Evolutionary conservation across 768 basidiomycete species (phyloP), one percentile per base, ranked within the genome.

Genomic region (Boletellus emodensis): DNA sequence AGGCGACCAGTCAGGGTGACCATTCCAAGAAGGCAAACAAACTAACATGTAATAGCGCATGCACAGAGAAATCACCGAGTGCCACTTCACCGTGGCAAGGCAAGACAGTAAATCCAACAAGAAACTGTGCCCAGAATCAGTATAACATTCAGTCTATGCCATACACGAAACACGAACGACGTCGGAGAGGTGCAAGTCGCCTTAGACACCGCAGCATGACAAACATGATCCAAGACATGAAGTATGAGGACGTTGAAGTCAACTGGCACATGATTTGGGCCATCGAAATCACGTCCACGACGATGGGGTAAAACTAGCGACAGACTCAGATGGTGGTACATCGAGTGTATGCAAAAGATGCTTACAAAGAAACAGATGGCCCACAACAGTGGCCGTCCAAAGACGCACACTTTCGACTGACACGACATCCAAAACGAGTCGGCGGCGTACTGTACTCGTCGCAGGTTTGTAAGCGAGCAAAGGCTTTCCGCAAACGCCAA

Each of bases 301-400:
- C 36, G 20, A 63, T 38, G 1, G 62, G 62, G 20, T 40, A 40
- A 48, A 63, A 65, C 62, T 63, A n/a, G 11, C 3, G 6, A 18
- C 10, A 1, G 3, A 17, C 6, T 62, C 35, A 57, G 49, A 41
- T 5, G 13, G 11, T 0, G 12, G 12, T 26, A 4, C 24, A 3
- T 36, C 30, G 30, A 6, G 2, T 13, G 17, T 2, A 28, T 17
- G 14, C 18, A 44, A 4, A 26, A 34, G 22, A 3, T 5, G 22
- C 62, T 49, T 38, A 63, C 62, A 46, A 63, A 63, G 40, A 63
- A 63, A 32, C 36, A 56, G 43, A 63, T 3, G 3, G 54, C 60
- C 52, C 57, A 62, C 28, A 44, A 15, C 4, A 65, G 2, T 24
- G 51, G 49, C 0, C 45, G 46, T 32, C 30, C 41, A 33, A 46